Conservation (phyloP, 202 grass and related monocot species). For the Bolboschoenoplectus hybrid region DNA sequence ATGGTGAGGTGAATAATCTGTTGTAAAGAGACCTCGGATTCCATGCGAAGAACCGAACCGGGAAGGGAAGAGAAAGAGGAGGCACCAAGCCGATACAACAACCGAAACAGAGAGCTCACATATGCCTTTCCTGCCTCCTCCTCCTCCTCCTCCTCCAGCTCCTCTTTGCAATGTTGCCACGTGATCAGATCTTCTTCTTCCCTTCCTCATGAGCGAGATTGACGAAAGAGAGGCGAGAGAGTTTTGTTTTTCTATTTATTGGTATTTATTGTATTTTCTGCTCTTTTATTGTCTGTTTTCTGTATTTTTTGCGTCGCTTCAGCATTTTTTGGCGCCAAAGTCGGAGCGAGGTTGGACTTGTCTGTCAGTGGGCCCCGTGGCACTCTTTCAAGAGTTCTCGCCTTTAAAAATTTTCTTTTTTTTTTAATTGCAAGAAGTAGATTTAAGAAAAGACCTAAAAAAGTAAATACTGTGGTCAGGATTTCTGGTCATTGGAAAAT, state of each 20-base stretch:
- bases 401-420: neutral
- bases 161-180: conserved; percentile 31
- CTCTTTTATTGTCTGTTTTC: conserved; percentile 12
- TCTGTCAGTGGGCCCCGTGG: neutral
- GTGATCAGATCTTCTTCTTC: conserved; percentile 24
- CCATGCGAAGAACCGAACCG: conserved; percentile 55
- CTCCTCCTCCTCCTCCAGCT: conserved; percentile 19
- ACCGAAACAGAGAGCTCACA: conserved; percentile 73
- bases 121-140: conserved; percentile 43
- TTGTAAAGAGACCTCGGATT: conserved; percentile 35
- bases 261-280: neutral
- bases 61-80: conserved; percentile 64
- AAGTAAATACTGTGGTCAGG: no score
- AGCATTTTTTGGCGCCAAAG: conserved; percentile 22
- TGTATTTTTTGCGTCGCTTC: neutral
- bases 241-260: conserved; percentile 23
- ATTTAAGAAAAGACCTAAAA: neutral
- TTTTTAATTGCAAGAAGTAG: neutral
- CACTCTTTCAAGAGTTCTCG: neutral
- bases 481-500: no score
- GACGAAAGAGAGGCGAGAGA: neutral
- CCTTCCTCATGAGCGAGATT: conserved; percentile 31
- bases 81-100: conserved; percentile 66
- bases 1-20: conserved; percentile 33
- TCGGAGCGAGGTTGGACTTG: neutral